Conservation (phyloP, 2,329 filamentous ascomycete genomes). For the Pyricularia sp. region DNA sequence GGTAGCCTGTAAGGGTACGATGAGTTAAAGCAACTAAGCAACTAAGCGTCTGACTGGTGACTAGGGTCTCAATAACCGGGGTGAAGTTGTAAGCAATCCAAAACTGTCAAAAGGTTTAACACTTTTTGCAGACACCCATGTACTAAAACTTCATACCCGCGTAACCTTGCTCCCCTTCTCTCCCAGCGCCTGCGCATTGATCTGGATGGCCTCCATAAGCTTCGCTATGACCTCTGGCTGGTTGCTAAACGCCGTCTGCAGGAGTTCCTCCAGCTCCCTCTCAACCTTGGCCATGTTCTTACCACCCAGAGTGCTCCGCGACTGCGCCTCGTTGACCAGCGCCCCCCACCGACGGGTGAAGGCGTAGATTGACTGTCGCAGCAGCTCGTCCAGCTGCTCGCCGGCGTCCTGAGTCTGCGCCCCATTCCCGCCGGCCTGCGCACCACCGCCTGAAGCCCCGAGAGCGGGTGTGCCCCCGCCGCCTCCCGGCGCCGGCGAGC, state of each 20-base stretch:
- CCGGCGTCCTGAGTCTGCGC: conserved; percentile 42
- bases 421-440: conserved; percentile 19
- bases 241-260: conserved; percentile 49
- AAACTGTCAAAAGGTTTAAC: not conserved
- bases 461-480: conserved; percentile 9
- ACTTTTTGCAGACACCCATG: not conserved
- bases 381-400: conserved; percentile 54
- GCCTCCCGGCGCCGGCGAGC: conserved; percentile 12
- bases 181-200: conserved; percentile 44
- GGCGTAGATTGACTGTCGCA: conserved; percentile 52
- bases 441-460: conserved; percentile 4
- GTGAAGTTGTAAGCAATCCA: no score
- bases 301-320: conserved; percentile 33
- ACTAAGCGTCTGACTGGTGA: no score
- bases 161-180: conserved; percentile 14
- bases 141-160: conserved; percentile 7
- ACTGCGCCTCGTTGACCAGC: conserved; percentile 36
- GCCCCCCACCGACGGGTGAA: conserved; percentile 53
- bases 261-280: conserved; percentile 43
- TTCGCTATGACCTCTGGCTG: conserved; percentile 50
- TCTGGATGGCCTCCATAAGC: conserved; percentile 51
- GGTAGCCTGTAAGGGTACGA: no score
- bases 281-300: conserved; percentile 43
- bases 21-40: no score
- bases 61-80: no score